These are phyloP conservation scores for Apophysomyces trapeziformis DNA, from an alignment of 371 early-diverging fungal species.

Conservation along the genomic window DNA sequence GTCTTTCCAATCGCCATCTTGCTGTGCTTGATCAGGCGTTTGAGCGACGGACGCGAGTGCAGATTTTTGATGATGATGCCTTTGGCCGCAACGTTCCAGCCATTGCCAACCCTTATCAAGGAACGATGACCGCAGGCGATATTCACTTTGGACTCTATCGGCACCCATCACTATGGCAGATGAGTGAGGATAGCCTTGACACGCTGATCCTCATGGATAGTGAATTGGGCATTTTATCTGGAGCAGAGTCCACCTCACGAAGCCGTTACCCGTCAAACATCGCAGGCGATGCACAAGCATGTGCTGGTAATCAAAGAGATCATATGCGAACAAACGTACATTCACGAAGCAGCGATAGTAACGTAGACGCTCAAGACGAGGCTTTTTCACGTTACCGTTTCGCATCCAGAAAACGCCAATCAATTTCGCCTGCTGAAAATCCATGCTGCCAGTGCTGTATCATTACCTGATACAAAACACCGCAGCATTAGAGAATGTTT, in stretches of 20 bases:
- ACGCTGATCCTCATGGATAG: constrained; percentile 30
- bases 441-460: constrained; percentile 5
- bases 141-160: constrained; percentile 38
- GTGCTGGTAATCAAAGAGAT: constrained; percentile 1
- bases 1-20: constrained; percentile 29
- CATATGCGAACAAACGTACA: constrained; percentile 1
- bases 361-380: background rate
- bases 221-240: constrained; percentile 5
- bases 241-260: constrained; percentile 1
- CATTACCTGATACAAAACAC: background rate
- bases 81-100: constrained; percentile 47
- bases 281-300: constrained; percentile 10
- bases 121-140: constrained; percentile 38
- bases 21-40: constrained; percentile 33
- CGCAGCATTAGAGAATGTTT: background rate
- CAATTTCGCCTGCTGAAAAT: background rate
- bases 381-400: constrained; percentile 1
- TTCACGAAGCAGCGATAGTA: constrained; percentile 1
- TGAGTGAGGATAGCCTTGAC: constrained; percentile 32
- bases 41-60: constrained; percentile 32
- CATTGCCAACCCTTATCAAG: constrained; percentile 35
- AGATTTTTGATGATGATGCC: constrained; percentile 40
- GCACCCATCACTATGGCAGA: constrained; percentile 38
- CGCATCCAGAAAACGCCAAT: constrained; percentile 4
- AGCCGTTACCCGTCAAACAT: constrained; percentile 2